Evolutionary conservation across 495 filamentous ascomycete species (phyloP), one percentile per base, ranked within the genome.

Genomic region (Penicillium macrosclerotiorum): DNA sequence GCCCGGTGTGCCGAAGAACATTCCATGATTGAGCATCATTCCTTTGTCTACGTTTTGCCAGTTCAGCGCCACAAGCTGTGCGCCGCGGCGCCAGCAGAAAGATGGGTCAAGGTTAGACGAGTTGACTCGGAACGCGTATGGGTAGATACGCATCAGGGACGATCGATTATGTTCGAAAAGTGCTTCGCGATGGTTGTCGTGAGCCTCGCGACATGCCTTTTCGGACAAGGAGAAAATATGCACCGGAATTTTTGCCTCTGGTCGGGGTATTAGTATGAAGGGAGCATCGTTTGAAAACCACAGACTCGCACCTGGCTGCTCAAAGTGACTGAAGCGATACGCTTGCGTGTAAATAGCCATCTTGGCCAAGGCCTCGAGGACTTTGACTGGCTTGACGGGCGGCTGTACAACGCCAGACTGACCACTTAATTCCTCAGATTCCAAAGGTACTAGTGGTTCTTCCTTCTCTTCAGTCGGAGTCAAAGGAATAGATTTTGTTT

Each of bases 11-110:
- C 83, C 85, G 3, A 77, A 75, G 60, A 97, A 97, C 89, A 96
- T 92, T 45, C 80, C 92, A 55, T 90, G 82, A 57, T 96, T 96
- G 1, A 96, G 78, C 92, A 96, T 96, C 86, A 89, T 94, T 9
- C 89, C 91, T 45, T 85, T 83, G 57, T 96, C 92, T 57, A 82
- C 81, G 42, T 83, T 84, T 55, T 97, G 92, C 91, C 92, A 97
- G 65, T 96, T 97, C 30, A 96, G 73, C 2, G 92, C 92, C 0
- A 94, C 89, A 33, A 96, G 83, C 68, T 97, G 92, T 3, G 93
- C 86, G 8, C 92, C 92, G 47, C 87, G 83, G 3, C 87, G 74
- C 92, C 92, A 96, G 72, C 89, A 91, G 24, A 82, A 70, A 1
- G 78, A 75, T 1, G 92, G 90, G 53, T 96, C 88, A 8, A 89